A percentile compares a stretch with the other conserved stretches of the same genome.
Evolutionary conservation across 148 eudicot species (phyloP).

Genomic region (Drosera capensis): DNA sequence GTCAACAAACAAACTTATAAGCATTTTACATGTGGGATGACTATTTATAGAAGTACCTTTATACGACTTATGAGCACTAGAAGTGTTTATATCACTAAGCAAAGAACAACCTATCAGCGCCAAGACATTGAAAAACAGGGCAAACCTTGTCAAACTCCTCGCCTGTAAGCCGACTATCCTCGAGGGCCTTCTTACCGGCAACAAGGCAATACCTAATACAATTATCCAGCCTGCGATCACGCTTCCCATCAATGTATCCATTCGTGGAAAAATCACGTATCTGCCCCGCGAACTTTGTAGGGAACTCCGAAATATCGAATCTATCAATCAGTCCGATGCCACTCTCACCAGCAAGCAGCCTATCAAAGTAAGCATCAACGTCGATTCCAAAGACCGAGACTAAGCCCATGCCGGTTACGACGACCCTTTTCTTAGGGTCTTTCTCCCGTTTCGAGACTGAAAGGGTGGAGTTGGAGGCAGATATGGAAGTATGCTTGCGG

Average conservation of each 20-base stretch:
- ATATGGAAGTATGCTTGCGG: conserved; percentile 12
- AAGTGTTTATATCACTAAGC: background rate
- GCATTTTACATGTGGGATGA: too few relatives aligned
- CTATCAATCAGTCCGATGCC: conserved; percentile 65
- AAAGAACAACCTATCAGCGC: background rate
- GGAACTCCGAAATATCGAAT: conserved; percentile 80
- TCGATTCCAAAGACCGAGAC: conserved; percentile 91
- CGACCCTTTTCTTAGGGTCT: conserved; percentile 90
- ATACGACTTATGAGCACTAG: too few relatives aligned
- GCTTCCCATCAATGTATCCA: conserved; percentile 59
- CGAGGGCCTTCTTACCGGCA: conserved; percentile 63
- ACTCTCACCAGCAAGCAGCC: conserved; percentile 65
- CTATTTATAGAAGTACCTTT: too few relatives aligned
- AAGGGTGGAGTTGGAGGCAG: conserved; percentile 16
- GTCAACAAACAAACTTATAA: too few relatives aligned
- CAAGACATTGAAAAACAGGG: background rate
- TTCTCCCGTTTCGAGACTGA: conserved; percentile 61
- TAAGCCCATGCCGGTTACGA: conserved; percentile 81
- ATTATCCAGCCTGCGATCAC: conserved; percentile 51
- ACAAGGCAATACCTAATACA: conserved; percentile 53
- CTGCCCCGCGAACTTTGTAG: conserved; percentile 68
- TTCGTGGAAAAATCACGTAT: conserved; percentile 36
- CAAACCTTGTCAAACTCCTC: conserved; percentile 39
- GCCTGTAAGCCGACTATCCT: conserved; percentile 38
- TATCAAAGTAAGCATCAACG: conserved; percentile 57